Evolutionary conservation across 148 eudicot genomes (phyloP), one percentile per base, ranked within the genome.

Genomic region (Amaranthus hypochondriacus): DNA sequence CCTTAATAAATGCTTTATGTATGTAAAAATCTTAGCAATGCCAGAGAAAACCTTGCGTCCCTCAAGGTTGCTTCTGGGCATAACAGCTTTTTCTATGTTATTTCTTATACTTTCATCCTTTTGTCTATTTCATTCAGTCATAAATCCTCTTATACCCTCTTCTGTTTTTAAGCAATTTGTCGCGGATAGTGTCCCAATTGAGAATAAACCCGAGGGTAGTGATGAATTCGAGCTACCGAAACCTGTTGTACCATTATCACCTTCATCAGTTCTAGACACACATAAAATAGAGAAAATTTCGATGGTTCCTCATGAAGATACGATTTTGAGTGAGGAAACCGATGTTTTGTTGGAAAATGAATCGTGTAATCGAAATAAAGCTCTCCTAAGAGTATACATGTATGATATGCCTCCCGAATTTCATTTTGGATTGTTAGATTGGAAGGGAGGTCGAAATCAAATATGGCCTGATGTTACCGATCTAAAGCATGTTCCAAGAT

Each of bases 391-490:
- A 77, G 86, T 92, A 12, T 96, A 84, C 66, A 92, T 96, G 96
- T 90, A 92, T 70, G 89, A 96, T 63, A 73, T 96, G 84, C 90
- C 97, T 48, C 78, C 88, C 66, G 84, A 87, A 66, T 96, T 90
- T 80, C 99, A 96, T 81, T 96, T 96, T 21, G 96, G 91, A 75
- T 81, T 96, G 60, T 74, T 92, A 77, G 95, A 87, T 67, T 92
- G 96, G 99, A 88, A 80, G 68, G 80, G 87, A 48, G 75, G 63
- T 42, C 66, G 73, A 5, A 70, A 82, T 65, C 83, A 83, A 71
- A 84, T 71, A 70, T 96, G 99, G 99, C 99, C 97, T 46, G 78
- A 86, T 78, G 81, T 95, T 62, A 68, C 78, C 68, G 76, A 76
- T 21, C 72, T 63, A 12, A 80, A 74, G 77, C 69, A 48, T 51